These are phyloP conservation scores for Colletotrichum falcatum DNA, from an alignment of 2,329 filamentous ascomycete species.

Conservation along the genomic window DNA sequence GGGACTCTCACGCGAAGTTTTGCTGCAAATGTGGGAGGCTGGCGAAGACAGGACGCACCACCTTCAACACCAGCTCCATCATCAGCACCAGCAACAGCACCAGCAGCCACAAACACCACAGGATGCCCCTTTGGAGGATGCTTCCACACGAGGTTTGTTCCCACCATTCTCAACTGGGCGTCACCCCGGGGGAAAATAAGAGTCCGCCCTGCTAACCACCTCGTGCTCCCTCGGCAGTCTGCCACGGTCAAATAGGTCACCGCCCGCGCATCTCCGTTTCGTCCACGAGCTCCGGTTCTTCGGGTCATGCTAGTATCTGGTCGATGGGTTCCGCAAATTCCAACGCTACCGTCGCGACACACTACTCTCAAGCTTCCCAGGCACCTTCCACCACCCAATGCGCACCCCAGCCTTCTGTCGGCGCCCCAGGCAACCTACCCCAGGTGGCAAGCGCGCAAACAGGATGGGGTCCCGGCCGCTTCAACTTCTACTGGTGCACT, in stretches of 20 bases:
- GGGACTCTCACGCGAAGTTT: constrained; percentile 57
- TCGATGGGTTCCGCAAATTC: constrained; percentile 48
- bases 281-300: constrained; percentile 62
- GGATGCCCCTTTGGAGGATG: constrained; percentile 40
- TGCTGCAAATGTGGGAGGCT: constrained; percentile 44
- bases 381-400: constrained; percentile 50
- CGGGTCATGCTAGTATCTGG: constrained; percentile 53
- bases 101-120: constrained; percentile 19
- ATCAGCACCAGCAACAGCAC: neutral
- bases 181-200: neutral
- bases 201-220: constrained; percentile 36
- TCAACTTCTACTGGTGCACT: constrained; percentile 67
- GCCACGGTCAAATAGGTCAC: constrained; percentile 51
- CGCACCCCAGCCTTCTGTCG: constrained; percentile 43
- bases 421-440: constrained; percentile 33
- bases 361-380: constrained; percentile 54
- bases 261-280: constrained; percentile 61
- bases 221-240: constrained; percentile 51
- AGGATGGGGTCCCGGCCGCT: constrained; percentile 42
- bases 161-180: neutral
- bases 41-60: constrained; percentile 38
- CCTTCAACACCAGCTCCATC: constrained; percentile 6
- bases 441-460: constrained; percentile 42
- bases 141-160: constrained; percentile 37
- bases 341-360: constrained; percentile 46